These are phyloP conservation scores for Aspergillus sp. DNA, from an alignment of 2,329 filamentous ascomycete genomes.

Conservation along the genomic window DNA sequence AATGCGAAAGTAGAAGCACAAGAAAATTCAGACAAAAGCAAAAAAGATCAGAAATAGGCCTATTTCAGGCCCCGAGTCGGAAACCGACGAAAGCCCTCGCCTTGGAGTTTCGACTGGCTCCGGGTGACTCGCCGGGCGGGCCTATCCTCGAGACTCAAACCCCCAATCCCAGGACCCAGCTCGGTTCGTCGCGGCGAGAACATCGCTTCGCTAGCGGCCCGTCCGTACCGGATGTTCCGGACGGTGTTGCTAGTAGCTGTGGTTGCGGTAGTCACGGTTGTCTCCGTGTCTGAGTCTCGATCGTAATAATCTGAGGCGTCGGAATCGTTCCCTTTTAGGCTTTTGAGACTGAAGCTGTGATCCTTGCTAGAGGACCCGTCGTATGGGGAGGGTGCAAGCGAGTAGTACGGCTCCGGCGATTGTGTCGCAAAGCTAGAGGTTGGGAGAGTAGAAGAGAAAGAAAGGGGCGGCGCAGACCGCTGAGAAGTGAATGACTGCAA, in stretches of 20 bases:
- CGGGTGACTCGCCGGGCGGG: constrained; percentile 37
- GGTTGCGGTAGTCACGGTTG: constrained; percentile 36
- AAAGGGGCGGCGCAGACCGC: constrained; percentile 29
- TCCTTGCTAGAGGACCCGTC: constrained; percentile 22
- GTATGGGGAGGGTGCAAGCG: constrained; percentile 24
- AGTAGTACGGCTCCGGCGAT: constrained; percentile 27
- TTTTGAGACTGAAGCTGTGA: constrained; percentile 37
- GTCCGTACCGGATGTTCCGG: constrained; percentile 39
- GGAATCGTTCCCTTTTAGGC: constrained; percentile 34
- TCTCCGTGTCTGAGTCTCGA: constrained; percentile 41
- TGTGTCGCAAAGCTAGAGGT: constrained; percentile 32
- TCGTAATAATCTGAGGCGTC: constrained; percentile 33
- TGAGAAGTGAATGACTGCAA: constrained; percentile 26
- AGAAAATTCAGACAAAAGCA: background rate
- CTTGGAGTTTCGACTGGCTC: constrained; percentile 34
- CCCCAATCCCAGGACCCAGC: constrained; percentile 35
- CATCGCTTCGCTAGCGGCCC: constrained; percentile 20
- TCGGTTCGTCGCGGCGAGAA: constrained; percentile 35
- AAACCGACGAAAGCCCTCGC: constrained; percentile 16
- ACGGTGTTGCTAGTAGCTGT: constrained; percentile 36
- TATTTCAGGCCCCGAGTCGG: constrained; percentile 21
- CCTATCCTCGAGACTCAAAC: constrained; percentile 37
- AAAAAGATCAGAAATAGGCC: background rate
- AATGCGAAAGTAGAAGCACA: constrained; percentile 38
- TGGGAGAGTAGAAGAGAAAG: constrained; percentile 32